These are phyloP conservation scores for Kalmusia sp. DNA, from an alignment of 2,329 filamentous ascomycete species.

Conservation along the genomic window DNA sequence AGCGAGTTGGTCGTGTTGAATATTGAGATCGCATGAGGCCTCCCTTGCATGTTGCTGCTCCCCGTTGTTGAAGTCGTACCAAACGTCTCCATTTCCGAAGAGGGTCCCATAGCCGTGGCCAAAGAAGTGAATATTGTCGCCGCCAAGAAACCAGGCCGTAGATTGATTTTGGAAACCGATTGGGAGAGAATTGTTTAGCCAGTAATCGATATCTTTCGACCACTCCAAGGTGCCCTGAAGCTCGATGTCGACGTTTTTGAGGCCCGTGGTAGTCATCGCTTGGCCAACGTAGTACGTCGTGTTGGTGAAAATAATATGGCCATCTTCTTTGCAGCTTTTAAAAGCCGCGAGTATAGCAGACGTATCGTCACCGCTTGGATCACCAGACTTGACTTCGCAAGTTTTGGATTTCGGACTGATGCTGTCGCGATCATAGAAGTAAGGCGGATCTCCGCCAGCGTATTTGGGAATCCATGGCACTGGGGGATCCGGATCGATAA, in stretches of 20 bases:
- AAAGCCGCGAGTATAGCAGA: slow-evolving; percentile 18
- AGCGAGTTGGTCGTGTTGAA: slow-evolving; percentile 55
- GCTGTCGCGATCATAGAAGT: not conserved
- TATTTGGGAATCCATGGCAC: not conserved
- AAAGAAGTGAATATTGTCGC: slow-evolving; percentile 56
- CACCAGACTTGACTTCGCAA: slow-evolving; percentile 7
- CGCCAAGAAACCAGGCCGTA: slow-evolving; percentile 49
- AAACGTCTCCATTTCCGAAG: slow-evolving; percentile 56
- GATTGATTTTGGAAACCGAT: slow-evolving; percentile 26
- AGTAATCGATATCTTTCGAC: slow-evolving; percentile 21
- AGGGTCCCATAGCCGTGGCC: slow-evolving; percentile 55
- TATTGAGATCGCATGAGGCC: slow-evolving; percentile 61
- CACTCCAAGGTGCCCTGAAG: slow-evolving; percentile 19
- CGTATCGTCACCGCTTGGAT: slow-evolving; percentile 13
- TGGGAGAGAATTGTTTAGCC: slow-evolving; percentile 24
- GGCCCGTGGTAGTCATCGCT: slow-evolving; percentile 19
- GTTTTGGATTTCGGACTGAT: not conserved
- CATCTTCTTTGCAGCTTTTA: slow-evolving; percentile 12
- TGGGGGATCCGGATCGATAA: slow-evolving; percentile 2
- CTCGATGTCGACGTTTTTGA: slow-evolving; percentile 20
- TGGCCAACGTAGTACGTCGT: slow-evolving; percentile 18
- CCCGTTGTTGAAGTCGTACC: slow-evolving; percentile 58
- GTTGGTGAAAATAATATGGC: slow-evolving; percentile 17
- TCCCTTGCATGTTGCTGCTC: slow-evolving; percentile 29
- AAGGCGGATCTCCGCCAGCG: slow-evolving; percentile 4